phyloP scores from a whole-genome alignment of 305 asterid genomes.

The Caryopteris hybrid region DNA sequence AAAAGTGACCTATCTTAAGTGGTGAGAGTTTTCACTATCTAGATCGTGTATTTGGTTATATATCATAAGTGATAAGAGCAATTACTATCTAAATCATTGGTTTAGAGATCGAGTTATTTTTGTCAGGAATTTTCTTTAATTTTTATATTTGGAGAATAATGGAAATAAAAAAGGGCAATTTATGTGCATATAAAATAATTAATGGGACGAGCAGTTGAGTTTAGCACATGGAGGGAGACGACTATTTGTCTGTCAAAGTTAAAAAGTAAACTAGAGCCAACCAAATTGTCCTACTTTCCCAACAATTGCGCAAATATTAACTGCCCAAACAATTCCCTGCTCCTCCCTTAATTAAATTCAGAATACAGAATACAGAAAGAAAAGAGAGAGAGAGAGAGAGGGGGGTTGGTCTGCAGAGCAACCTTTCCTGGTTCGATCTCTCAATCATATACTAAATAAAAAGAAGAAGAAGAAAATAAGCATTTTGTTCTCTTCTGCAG shows the following conservation, averaged over 20 bases:
- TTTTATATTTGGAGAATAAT: no score
- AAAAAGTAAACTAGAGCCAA: conserved; percentile 30
- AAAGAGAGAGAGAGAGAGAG: conserved; percentile 4
- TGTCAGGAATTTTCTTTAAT: neutral
- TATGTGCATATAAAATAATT: neutral
- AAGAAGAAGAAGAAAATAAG: neutral
- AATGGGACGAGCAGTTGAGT: conserved; percentile 12
- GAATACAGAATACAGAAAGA: conserved; percentile 7
- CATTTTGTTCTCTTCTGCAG: conserved; percentile 21
- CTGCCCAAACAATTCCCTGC: conserved; percentile 29
- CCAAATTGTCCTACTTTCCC: conserved; percentile 35
- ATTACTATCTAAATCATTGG: no score
- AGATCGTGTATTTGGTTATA: no score
- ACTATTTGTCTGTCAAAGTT: conserved; percentile 10
- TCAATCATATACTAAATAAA: neutral
- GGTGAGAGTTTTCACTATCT: no score
- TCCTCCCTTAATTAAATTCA: conserved; percentile 3
- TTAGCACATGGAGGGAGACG: conserved; percentile 36
- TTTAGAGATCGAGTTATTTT: no score
- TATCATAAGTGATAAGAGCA: no score
- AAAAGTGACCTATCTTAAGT: no score
- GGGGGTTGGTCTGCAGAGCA: conserved; percentile 33
- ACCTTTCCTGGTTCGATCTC: conserved; percentile 49
- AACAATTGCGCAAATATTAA: conserved; percentile 39
- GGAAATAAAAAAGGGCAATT: no score